Percentiles rank a stretch among this genome's conserved stretches.
Evolutionary conservation across 371 early-diverging fungal species (phyloP).

Genomic region (Mortierella sp.): DNA sequence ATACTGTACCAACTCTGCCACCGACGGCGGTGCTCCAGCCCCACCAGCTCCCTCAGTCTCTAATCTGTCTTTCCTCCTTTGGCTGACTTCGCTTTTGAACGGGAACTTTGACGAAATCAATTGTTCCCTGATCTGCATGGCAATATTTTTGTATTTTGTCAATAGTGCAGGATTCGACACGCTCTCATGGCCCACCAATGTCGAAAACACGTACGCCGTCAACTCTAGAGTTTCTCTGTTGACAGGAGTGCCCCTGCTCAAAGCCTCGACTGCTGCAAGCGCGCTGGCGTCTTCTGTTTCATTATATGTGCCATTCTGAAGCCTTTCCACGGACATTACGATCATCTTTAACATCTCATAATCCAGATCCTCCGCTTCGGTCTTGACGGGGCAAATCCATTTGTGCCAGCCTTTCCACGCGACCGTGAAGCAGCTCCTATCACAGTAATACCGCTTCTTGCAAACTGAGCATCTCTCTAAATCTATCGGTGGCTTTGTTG

Average conservation of each 20-base stretch:
- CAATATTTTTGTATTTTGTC: conserved; percentile 37
- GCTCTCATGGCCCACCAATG: conserved; percentile 45
- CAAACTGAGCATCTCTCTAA: conserved; percentile 52
- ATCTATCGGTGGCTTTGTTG: conserved; percentile 3
- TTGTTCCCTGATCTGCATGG: conserved; percentile 30
- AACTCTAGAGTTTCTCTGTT: conserved; percentile 21
- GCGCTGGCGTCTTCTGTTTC: conserved; percentile 15
- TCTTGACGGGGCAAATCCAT: conserved; percentile 42
- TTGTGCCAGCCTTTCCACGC: conserved; percentile 56
- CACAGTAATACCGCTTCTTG: conserved; percentile 52
- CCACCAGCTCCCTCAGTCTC: neutral
- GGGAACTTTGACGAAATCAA: conserved; percentile 32
- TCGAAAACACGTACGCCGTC: conserved; percentile 50
- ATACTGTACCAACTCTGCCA: conserved; percentile 59
- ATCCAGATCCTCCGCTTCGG: conserved; percentile 46
- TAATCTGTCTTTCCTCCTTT: neutral
- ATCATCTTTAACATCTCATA: conserved; percentile 56
- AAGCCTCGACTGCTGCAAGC: neutral
- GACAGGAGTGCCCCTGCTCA: neutral
- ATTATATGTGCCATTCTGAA: conserved; percentile 31
- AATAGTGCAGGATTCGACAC: conserved; percentile 28
- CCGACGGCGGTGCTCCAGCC: conserved; percentile 28
- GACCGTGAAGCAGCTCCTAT: conserved; percentile 35
- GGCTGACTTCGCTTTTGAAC: conserved; percentile 39
- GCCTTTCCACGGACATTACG: conserved; percentile 47